Conservation (phyloP, 176 grass and related monocot species). For the Oryza australiensis region DNA sequence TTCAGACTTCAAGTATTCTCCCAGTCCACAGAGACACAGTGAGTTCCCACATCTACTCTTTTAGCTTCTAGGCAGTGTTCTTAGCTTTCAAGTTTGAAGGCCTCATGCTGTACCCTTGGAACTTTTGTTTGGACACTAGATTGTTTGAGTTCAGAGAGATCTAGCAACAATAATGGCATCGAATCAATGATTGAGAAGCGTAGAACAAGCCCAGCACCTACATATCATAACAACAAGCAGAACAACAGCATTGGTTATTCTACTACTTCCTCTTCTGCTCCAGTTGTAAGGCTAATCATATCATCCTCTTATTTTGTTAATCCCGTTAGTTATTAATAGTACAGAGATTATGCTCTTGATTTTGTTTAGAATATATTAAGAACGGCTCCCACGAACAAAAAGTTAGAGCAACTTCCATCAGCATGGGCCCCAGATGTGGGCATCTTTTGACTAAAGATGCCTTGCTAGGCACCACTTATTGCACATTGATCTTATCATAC, state of each 20-base stretch:
- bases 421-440: not conserved
- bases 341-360: not conserved
- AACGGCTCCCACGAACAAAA: not conserved
- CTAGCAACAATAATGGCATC: constrained; percentile 23
- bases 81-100: not conserved
- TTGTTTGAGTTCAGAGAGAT: constrained; percentile 42
- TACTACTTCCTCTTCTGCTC: constrained; percentile 39
- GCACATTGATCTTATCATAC: not conserved
- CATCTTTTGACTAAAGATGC: constrained; percentile 12
- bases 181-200: constrained; percentile 41
- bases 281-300: constrained; percentile 45
- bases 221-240: constrained; percentile 35
- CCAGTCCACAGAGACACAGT: constrained; percentile 58
- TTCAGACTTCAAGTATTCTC: constrained; percentile 51
- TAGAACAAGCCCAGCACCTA: constrained; percentile 45
- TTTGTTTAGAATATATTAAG: constrained; percentile 15
- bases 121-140: constrained; percentile 35
- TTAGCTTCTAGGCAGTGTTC: not conserved
- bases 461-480: not conserved
- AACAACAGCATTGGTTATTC: constrained; percentile 35
- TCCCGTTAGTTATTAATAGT: not conserved
- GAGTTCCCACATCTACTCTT: constrained; percentile 17
- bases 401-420: not conserved
- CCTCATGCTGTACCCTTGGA: constrained; percentile 8
- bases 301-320: not conserved